Conservation (phyloP, 148 eudicot genomes). For the Vaccinium corymbosum region DNA sequence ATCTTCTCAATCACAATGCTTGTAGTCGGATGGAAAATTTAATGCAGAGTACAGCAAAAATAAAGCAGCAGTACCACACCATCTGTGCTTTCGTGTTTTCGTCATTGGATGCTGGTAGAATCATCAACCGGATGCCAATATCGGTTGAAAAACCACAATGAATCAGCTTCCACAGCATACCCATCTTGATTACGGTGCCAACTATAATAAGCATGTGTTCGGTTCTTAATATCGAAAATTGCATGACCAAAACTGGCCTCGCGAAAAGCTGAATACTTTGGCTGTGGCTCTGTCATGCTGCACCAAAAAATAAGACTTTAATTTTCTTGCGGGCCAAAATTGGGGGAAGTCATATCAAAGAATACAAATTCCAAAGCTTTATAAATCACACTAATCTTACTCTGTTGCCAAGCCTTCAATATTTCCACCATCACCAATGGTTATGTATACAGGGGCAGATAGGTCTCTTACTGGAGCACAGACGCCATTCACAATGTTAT, state of each 20-base stretch:
- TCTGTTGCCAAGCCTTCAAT: constrained; percentile 40
- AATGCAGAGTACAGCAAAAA: not conserved
- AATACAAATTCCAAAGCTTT: not conserved
- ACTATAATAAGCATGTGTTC: constrained; percentile 41
- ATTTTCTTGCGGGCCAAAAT: not conserved
- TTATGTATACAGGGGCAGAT: constrained; percentile 44
- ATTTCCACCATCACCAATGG: constrained; percentile 52
- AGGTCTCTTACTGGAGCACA: constrained; percentile 29
- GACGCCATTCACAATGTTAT: constrained; percentile 33
- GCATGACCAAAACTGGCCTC: constrained; percentile 51
- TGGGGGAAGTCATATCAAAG: not conserved
- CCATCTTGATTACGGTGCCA: constrained; percentile 55
- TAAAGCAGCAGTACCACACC: not conserved
- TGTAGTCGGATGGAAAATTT: not conserved
- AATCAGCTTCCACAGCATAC: constrained; percentile 38
- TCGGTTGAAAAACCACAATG: constrained; percentile 31
- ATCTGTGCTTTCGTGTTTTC: not conserved
- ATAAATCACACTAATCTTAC: constrained; percentile 20
- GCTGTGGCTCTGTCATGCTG: constrained; percentile 46
- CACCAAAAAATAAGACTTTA: not conserved
- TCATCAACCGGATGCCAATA: constrained; percentile 23
- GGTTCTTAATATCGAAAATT: constrained; percentile 36
- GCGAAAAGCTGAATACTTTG: constrained; percentile 43
- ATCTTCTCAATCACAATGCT: constrained; percentile 3
- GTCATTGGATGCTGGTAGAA: not conserved